These are phyloP conservation scores for Tolypocladium pustulatum DNA, from an alignment of 2,329 filamentous ascomycete species.

Conservation along the genomic window DNA sequence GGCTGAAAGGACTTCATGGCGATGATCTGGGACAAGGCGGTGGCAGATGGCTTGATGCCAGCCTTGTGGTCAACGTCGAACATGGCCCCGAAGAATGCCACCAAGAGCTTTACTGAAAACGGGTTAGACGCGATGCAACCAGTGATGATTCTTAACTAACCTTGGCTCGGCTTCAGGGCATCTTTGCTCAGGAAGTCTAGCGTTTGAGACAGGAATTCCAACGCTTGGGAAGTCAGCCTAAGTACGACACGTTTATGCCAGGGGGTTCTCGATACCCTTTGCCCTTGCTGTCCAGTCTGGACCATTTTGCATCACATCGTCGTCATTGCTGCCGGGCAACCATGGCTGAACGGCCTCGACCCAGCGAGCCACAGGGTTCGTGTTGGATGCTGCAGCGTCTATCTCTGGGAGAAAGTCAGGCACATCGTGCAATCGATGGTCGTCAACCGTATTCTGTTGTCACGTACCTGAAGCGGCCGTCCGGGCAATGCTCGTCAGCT, in stretches of 20 bases:
- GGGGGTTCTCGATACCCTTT: slow-evolving; percentile 26
- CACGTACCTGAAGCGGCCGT: slow-evolving; percentile 34
- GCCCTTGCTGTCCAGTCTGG: slow-evolving; percentile 43
- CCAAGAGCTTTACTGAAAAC: slow-evolving; percentile 29
- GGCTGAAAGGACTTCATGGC: slow-evolving; percentile 41
- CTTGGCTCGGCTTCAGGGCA: slow-evolving; percentile 38
- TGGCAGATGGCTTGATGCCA: slow-evolving; percentile 44
- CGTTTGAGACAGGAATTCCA: slow-evolving; percentile 46
- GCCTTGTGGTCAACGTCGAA: slow-evolving; percentile 49
- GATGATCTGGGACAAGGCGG: slow-evolving; percentile 38
- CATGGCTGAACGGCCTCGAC: slow-evolving; percentile 44
- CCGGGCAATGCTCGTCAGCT: slow-evolving; percentile 28
- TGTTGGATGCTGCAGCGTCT: slow-evolving; percentile 28
- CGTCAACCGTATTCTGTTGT: neutral
- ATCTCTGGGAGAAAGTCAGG: slow-evolving; percentile 25
- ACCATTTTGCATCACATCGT: slow-evolving; percentile 24
- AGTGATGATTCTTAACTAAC: slow-evolving; percentile 15
- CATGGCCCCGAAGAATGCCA: slow-evolving; percentile 47
- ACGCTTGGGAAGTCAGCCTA: slow-evolving; percentile 22
- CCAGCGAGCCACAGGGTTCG: slow-evolving; percentile 41
- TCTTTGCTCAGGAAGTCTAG: slow-evolving; percentile 35
- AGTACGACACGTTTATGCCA: neutral
- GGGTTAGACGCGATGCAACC: neutral
- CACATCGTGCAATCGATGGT: neutral
- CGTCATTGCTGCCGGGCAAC: slow-evolving; percentile 34